Evolutionary conservation across 768 basidiomycete genomes (phyloP), one percentile per base, ranked within the genome.

Genomic region (Cyclocybe cylindracea): DNA sequence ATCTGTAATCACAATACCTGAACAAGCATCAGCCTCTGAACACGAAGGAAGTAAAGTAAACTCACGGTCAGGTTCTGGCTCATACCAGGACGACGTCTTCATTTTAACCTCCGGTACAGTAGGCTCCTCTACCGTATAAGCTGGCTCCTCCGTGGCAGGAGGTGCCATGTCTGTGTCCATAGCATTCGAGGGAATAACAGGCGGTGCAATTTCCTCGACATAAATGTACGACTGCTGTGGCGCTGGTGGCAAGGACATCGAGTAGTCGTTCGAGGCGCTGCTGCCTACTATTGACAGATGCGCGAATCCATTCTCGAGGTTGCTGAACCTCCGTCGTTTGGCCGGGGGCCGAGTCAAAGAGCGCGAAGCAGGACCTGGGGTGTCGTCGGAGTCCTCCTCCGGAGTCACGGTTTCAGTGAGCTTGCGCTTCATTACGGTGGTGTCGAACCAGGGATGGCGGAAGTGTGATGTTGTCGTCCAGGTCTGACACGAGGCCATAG

Each of bases 21-120:
- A 50, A 38, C 7, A n/a, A 48, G 32, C 24, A 39, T 50, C 39
- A 53, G 16, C 18, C 14, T 16, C 41, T 34, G 33, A 24, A 46
- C 29, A 35, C 54, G 10, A 42, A 32, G 41, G 37, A 24, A 45
- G 35, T 55, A 19, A 32, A 56, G 33, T 34, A 46, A 32, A 77
- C 84, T 59, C 66, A 90, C 89, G 72, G 62, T 87, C 80, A 56
- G 79, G 84, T 61, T 87, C 87, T 4, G 81, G 77, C 62, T 86
- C 86, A 61, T 84, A 87, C 84, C 84, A 87, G 31, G 83, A 80
- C 7, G 75, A 74, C 7, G 65, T 59, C 54, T 81, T 83, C 88
- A 91, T 91, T 41, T 75, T 78, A 2, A 84, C 71, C 48, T 89
- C 87, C 14, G 70, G 77, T 7, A 70, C 59, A 13, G 58, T 46